Evolutionary conservation across 306 rosid genomes (phyloP).

Genomic region (Hippophae tibetana): DNA sequence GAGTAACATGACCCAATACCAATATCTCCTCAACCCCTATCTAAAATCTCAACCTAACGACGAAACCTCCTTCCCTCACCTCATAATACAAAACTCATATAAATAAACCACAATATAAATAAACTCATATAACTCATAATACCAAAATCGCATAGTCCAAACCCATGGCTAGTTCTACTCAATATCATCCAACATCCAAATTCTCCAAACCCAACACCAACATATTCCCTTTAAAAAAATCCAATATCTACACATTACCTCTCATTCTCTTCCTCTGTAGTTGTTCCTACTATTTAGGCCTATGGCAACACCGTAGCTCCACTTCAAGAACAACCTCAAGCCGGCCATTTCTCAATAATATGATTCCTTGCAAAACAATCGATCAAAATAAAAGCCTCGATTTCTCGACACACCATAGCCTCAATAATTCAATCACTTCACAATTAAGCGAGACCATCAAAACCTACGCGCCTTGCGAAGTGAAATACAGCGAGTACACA

Average conservation of each 20-base stretch:
- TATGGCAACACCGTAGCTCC: conserved; percentile 25
- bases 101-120: neutral
- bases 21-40: neutral
- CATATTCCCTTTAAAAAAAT: conserved; percentile 22
- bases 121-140: too few species aligned
- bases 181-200: conserved; percentile 44
- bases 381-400: conserved; percentile 17
- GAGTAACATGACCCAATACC: conserved; percentile 4
- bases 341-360: neutral
- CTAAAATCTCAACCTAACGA: too few species aligned
- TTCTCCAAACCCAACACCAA: conserved; percentile 24
- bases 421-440: neutral
- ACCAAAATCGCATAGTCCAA: neutral
- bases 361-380: neutral
- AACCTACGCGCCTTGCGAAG: conserved; percentile 33
- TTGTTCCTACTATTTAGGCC: conserved; percentile 41
- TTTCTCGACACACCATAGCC: conserved; percentile 39
- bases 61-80: neutral
- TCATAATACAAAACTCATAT: neutral
- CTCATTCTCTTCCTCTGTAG: conserved; percentile 52
- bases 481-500: conserved; percentile 55
- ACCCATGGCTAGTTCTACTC: conserved; percentile 18
- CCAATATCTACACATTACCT: conserved; percentile 29
- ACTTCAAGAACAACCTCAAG: neutral
- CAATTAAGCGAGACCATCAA: neutral